These are phyloP conservation scores for Pneumocystis jirovecii DNA, from an alignment of 1,139 yeast species.

Conservation along the genomic window DNA sequence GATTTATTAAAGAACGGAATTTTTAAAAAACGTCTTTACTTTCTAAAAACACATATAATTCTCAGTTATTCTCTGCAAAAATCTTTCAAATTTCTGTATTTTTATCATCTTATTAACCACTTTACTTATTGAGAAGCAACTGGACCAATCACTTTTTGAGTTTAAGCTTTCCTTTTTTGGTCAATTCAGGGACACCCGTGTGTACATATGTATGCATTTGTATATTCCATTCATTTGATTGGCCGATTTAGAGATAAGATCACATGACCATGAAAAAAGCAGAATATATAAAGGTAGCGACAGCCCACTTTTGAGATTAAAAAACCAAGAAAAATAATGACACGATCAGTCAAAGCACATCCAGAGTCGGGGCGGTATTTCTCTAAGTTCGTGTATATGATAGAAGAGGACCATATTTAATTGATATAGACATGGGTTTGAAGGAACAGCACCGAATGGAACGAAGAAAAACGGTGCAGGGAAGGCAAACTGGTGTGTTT, in stretches of 20 bases:
- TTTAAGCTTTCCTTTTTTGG: no score
- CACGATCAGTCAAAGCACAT: background rate
- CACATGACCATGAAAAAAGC: background rate
- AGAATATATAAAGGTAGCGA: background rate
- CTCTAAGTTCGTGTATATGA: background rate
- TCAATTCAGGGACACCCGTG: no score
- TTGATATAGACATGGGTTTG: background rate
- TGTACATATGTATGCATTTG: no score
- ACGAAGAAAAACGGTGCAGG: constrained; percentile 1
- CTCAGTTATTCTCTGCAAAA: no score
- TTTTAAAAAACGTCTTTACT: no score
- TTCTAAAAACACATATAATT: no score
- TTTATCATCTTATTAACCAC: no score
- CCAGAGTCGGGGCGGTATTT: background rate
- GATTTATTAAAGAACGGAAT: no score
- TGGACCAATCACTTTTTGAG: no score
- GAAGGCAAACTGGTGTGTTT: background rate
- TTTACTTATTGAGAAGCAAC: no score
- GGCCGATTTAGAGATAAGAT: background rate
- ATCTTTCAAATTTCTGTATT: no score
- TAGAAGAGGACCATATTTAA: background rate
- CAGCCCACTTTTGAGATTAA: background rate
- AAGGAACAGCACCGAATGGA: background rate
- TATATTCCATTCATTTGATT: background rate
- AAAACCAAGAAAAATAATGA: background rate